Conservation (phyloP, 148 eudicot species). For the Cornus florida region DNA sequence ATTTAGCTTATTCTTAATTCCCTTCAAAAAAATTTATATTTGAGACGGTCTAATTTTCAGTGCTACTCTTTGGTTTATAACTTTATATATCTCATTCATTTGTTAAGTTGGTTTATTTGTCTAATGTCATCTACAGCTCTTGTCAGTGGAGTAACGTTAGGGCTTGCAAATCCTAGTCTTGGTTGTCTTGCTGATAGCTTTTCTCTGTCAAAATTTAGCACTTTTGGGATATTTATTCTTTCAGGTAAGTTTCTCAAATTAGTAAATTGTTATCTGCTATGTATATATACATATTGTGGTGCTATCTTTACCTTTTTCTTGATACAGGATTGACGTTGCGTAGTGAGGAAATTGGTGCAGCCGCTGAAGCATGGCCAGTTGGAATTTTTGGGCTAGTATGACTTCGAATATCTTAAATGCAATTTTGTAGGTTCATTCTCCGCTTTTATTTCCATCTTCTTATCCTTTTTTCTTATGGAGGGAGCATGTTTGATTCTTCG, state of each 20-base stretch:
- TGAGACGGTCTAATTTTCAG: background rate
- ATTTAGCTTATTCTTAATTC: background rate
- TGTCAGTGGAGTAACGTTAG: conserved; percentile 66
- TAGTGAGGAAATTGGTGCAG: conserved; percentile 83
- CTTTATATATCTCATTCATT: background rate
- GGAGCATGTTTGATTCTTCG: background rate
- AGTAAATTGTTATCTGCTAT: background rate
- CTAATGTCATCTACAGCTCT: conserved; percentile 62
- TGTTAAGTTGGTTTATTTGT: conserved; percentile 5
- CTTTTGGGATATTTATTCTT: conserved; percentile 76
- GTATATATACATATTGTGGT: background rate
- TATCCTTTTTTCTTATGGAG: background rate
- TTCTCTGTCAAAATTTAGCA: conserved; percentile 74
- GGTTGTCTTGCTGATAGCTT: conserved; percentile 77
- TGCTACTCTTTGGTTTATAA: background rate
- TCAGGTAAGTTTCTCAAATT: conserved; percentile 55
- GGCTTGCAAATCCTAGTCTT: conserved; percentile 75
- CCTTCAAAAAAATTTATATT: background rate
- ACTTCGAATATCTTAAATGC: conserved; percentile 19
- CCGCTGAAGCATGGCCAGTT: conserved; percentile 90
- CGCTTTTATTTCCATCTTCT: background rate
- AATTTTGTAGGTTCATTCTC: conserved; percentile 18
- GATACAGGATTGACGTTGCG: conserved; percentile 82
- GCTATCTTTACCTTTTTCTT: conserved; percentile 15
- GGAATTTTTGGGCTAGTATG: conserved; percentile 85